These are phyloP conservation scores for Bacidia rubella DNA, from an alignment of 495 filamentous ascomycete species.

Conservation along the genomic window DNA sequence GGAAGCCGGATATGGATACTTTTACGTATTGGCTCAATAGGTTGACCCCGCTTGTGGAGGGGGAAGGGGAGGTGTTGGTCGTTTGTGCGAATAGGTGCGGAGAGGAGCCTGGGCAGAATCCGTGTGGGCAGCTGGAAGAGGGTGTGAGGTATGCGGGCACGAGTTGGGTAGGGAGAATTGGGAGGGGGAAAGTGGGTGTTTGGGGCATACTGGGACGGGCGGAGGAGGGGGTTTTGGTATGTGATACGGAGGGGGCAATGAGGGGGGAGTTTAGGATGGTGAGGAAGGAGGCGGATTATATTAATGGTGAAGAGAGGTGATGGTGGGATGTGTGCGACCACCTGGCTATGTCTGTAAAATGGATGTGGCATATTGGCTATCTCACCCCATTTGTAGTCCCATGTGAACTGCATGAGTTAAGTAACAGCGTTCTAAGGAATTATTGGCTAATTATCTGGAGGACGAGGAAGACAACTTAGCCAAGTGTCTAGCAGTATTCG, in stretches of 20 bases:
- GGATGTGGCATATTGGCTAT: too few species aligned
- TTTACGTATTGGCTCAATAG: constrained; percentile 84
- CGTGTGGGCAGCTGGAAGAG: constrained; percentile 7
- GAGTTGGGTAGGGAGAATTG: constrained; percentile 55
- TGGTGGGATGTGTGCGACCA: too few species aligned
- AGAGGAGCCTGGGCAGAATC: constrained; percentile 31
- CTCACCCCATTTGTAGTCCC: too few species aligned
- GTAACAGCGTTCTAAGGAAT: too few species aligned
- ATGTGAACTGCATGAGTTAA: too few species aligned
- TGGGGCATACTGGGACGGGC: constrained; percentile 29
- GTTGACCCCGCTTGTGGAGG: constrained; percentile 47
- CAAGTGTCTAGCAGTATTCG: too few species aligned
- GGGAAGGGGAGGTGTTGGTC: constrained; percentile 49
- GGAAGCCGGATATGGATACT: constrained; percentile 62
- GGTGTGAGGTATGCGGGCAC: constrained; percentile 61
- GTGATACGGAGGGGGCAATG: constrained; percentile 25
- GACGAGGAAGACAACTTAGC: too few species aligned
- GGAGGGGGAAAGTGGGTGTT: constrained; percentile 16
- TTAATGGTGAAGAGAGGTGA: not conserved
- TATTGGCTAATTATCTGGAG: too few species aligned
- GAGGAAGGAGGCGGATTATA: not conserved
- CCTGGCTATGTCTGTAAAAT: too few species aligned
- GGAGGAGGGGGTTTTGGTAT: constrained; percentile 35
- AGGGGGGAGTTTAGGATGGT: not conserved
- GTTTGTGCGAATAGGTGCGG: constrained; percentile 69